phyloP scores from a whole-genome alignment of 176 grass and related monocot genomes.

The Sorghum bicolor region Sorghum_bicolor_NCBIv3 NC_012873.2:58045501-58046000 shows the following conservation, averaged over 20 bases:
- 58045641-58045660: too few relatives aligned
- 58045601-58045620: too few relatives aligned
- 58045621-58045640: too few relatives aligned
- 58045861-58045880: background rate
- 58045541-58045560: too few relatives aligned
- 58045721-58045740: background rate
- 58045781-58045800: constrained; percentile 1
- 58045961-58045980: background rate
- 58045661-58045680: too few relatives aligned
- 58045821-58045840: background rate
- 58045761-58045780: background rate
- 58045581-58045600: too few relatives aligned
- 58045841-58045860: background rate
- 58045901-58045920: background rate
- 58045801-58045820: background rate
- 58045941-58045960: background rate
- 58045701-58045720: constrained; percentile 4
- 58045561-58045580: too few relatives aligned
- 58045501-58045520: too few relatives aligned
- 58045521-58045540: too few relatives aligned
- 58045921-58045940: background rate
- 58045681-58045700: background rate
- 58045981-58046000: background rate
- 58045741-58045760: background rate
- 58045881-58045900: constrained; percentile 3